Percentiles rank a stretch among this genome's conserved stretches.
These are phyloP conservation scores for Poteriospumella lacustris DNA, from an alignment of 108 stramenopile species.

Conservation along the genomic window DNA sequence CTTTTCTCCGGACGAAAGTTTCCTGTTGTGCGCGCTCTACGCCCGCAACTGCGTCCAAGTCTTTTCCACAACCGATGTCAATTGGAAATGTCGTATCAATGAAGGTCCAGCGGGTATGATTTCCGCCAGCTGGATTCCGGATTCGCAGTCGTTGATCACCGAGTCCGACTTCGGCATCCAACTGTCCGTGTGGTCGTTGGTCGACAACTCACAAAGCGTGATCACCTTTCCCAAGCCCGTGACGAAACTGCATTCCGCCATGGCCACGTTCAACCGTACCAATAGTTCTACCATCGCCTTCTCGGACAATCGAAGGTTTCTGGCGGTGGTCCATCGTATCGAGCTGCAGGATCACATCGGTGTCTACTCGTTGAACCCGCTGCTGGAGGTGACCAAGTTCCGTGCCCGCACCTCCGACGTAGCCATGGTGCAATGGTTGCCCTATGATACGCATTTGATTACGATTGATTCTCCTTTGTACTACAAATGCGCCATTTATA, in stretches of 20 bases:
- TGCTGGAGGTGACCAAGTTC: constrained; percentile 1
- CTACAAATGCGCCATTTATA: neutral
- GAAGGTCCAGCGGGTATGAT: constrained; percentile 18
- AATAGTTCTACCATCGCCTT: neutral
- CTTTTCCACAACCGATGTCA: neutral
- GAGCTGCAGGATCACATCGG: constrained; percentile 16
- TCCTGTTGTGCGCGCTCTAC: neutral
- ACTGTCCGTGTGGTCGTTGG: constrained; percentile 3
- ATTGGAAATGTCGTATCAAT: constrained; percentile 28
- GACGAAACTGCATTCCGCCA: neutral
- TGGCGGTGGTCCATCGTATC: constrained; percentile 8
- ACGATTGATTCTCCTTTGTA: neutral
- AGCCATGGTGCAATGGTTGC: neutral
- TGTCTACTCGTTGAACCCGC: neutral
- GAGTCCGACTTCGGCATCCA: constrained; percentile 27
- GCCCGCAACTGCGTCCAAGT: neutral
- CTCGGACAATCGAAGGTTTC: constrained; percentile 10
- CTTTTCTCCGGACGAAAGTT: neutral
- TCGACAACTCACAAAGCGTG: neutral
- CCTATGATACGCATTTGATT: constrained; percentile 10
- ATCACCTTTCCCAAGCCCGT: constrained; percentile 3
- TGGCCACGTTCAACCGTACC: neutral
- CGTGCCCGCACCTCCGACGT: neutral
- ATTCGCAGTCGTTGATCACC: neutral
- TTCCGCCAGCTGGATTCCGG: constrained; percentile 1